These are phyloP conservation scores for Cladosporium sp. DNA, from an alignment of 2,329 filamentous ascomycete genomes.

Conservation along the genomic window DNA sequence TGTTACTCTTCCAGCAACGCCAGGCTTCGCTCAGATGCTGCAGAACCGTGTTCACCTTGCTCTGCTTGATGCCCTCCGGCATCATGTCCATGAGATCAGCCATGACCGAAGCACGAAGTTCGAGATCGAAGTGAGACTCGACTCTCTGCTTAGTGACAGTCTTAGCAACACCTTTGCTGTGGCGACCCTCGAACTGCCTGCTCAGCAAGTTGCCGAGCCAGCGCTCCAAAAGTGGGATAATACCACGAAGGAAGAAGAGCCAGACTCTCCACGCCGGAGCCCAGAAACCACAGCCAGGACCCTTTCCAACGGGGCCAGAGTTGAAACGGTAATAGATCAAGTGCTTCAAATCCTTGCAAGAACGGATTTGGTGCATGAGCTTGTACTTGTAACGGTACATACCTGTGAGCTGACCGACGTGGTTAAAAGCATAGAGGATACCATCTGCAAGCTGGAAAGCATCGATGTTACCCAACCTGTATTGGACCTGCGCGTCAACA, in stretches of 20 bases:
- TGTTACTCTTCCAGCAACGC: conserved; percentile 99
- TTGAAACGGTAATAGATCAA: conserved; percentile 99
- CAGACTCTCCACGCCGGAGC: conserved; percentile 97
- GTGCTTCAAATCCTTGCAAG: conserved; percentile 98
- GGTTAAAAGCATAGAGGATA: conserved; percentile 99
- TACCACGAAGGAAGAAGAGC: conserved; percentile 98
- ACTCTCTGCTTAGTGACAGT: conserved; percentile 99
- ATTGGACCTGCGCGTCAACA: conserved; percentile 97
- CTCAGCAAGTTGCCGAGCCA: conserved; percentile 97
- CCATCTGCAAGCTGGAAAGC: conserved; percentile 98
- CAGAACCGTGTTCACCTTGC: conserved; percentile 96
- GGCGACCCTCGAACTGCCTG: conserved; percentile 94
- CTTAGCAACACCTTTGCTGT: conserved; percentile 98
- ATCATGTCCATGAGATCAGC: conserved; percentile 99
- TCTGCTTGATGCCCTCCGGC: conserved; percentile 99
- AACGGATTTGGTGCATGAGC: conserved; percentile 98
- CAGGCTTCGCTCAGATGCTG: conserved; percentile 97
- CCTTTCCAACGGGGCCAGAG: conserved; percentile 91
- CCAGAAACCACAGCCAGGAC: conserved; percentile 98
- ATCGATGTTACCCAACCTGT: conserved; percentile 94
- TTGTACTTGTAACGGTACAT: conserved; percentile 99
- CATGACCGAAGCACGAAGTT: conserved; percentile 97
- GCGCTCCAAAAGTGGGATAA: conserved; percentile 91
- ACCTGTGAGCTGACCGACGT: conserved; percentile 94
- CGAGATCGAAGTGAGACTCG: conserved; percentile 95